Base-by-base conservation (phyloP, 108 stramenopile genomes). In the Fragilaria crotonensis region DNA sequence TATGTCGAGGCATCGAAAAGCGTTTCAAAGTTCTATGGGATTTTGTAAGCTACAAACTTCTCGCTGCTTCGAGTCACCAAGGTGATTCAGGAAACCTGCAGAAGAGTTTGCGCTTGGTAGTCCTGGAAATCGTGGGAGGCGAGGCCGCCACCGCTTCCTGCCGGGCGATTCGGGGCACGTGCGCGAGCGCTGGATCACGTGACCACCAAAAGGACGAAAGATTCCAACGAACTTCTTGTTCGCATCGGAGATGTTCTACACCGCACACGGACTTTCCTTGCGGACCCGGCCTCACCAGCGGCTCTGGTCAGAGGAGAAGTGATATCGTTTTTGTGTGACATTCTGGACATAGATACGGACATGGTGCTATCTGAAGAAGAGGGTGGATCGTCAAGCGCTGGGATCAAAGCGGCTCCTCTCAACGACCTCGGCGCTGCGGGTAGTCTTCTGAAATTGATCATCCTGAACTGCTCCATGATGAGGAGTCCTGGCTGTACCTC, bases 361-460 rank as follows among this genome's bases (percentile, higher is more conserved):
- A 85, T 88, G 77, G 82, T 81, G 45, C 66, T 91, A 44, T 67
- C 76, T 2, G 86, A 88, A 33, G 84, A 86, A 58, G 90, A 88
- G 53, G 44, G 63, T 29, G 36, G 55, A 1, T 73, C 84, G 17
- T 76, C 83, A 18, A 73, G 71, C n/a, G 66, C 82, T 19, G 76
- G 80, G 23, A 64, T 60, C 23, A 55, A 68, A 9, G 60, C 46
- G 2, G 85, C 78, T 29, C 76, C 80, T 1, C 84, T 87, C 28
- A 81, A 76, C 31, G 90, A 91, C 53, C 62, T 91, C 19, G 90
- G 90, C 9, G 74, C 70, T 61, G 90, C 90, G 2, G 90, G 90
- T 25, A 88, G 90, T 74, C 71, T 91, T 33, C 57, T 88, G 57
- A 91, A 91, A 68, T 54, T 91, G 21, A 88, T 91, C 60, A 70